Evolutionary conservation across 495 filamentous ascomycete genomes (phyloP), one percentile per base, ranked within the genome.

Genomic region (Neurospora pannonica): DNA sequence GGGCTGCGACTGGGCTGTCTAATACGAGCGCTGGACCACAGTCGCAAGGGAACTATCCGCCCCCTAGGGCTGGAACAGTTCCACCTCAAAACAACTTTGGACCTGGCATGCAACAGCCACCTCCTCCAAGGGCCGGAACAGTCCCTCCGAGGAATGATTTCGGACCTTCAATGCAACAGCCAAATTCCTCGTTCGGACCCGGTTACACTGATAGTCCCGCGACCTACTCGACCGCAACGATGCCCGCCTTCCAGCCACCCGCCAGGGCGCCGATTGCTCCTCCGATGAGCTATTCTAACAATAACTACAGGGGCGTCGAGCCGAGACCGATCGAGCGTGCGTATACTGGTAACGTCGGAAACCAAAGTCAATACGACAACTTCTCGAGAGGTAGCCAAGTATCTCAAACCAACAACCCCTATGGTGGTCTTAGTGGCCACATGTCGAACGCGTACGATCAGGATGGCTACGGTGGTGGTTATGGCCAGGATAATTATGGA

Each of bases 401-500:
- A 48, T 73, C 11, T 2, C 71, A 76, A 31, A 70, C 72, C 24
- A 74, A 73, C 39, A 62, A 72, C 11, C 67, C 78, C 10, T 76
- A 75, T 71, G 17, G 48, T 46, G 42, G 34, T 11, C 11, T 38
- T 28, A 13, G 67, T 24, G n/a, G 34, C 6, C 71, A 60, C 10
- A 36, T 48, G 40, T 21, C 17, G 60, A 40, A 73, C n/a, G 48
- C 38, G 39, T 40, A 73, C 71, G 34, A 21, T 40, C 13, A 54
- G 5, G 13, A 43, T 28, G 73, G 42, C 11, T 71, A 71, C 70
- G 54, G 43, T 28, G 60, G 36, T 15, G 43, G 46, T 67, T 34
- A 84, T 71, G 81, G 83, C 37, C 80, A 83, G 84, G 34, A 76
- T 78, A 69, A 74, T 77, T 69, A 77, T 85, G 71, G 82, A 81